A percentile compares a stretch with the other conserved stretches of the same genome.
Conservation (phyloP, 1,139 yeast genomes). For the Sugiyamaella grinbergsii region DNA sequence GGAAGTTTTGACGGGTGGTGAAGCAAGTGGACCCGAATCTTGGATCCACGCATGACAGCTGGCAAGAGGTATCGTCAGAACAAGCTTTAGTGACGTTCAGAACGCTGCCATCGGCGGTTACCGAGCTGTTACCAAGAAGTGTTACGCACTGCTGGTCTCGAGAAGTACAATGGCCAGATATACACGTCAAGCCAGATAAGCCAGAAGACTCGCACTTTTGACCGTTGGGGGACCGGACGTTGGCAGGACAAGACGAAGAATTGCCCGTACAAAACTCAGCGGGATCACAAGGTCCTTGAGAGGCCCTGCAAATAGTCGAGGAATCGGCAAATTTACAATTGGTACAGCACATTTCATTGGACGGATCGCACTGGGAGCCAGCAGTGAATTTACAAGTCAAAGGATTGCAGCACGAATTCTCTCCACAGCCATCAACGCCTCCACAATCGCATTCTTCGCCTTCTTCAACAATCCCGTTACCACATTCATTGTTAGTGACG, state of each 20-base stretch:
- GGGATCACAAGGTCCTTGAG: constrained; percentile 45
- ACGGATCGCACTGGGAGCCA: constrained; percentile 44
- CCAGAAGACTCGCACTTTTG: constrained; percentile 34
- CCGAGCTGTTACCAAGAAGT: constrained; percentile 37
- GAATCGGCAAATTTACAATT: constrained; percentile 41
- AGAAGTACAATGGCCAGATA: constrained; percentile 46
- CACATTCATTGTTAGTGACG: constrained; percentile 43
- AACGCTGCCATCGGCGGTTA: constrained; percentile 32
- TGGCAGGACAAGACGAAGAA: constrained; percentile 42
- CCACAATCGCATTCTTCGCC: constrained; percentile 50
- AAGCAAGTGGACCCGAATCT: constrained; percentile 36
- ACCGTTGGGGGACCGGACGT: constrained; percentile 38
- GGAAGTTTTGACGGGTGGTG: constrained; percentile 40
- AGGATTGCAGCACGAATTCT: constrained; percentile 44
- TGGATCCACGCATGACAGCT: constrained; percentile 40
- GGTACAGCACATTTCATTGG: constrained; percentile 43
- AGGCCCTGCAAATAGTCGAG: constrained; percentile 39
- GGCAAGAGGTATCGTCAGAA: constrained; percentile 39
- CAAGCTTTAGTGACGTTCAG: constrained; percentile 41
- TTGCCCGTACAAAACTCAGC: constrained; percentile 44
- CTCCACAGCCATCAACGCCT: constrained; percentile 42
- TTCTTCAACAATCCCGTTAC: constrained; percentile 47
- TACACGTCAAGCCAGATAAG: constrained; percentile 37
- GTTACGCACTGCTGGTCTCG: constrained; percentile 43
- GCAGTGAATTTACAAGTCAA: constrained; percentile 42